Evolutionary conservation across 2,329 filamentous ascomycete genomes (phyloP).

Genomic region (Leptographium lundbergii): DNA sequence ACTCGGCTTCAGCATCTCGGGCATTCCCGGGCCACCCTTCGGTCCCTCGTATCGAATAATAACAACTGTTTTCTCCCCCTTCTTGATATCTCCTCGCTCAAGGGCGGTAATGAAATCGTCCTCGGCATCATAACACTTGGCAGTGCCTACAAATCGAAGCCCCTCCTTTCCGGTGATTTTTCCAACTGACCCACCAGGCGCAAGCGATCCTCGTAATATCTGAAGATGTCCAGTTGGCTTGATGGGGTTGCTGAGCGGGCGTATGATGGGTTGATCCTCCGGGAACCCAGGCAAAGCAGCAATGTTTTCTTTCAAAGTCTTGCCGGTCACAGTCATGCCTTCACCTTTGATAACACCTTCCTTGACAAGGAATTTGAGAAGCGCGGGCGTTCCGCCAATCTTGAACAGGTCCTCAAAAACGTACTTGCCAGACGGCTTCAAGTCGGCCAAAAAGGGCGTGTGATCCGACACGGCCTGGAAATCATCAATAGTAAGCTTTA

Average conservation of each 20-base stretch:
- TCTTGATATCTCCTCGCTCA: conserved; percentile 64
- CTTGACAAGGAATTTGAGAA: conserved; percentile 77
- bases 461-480: conserved; percentile 74
- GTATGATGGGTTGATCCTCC: conserved; percentile 69
- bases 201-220: conserved; percentile 74
- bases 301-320: conserved; percentile 80
- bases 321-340: conserved; percentile 76
- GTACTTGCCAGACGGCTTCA: conserved; percentile 78
- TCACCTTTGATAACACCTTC: conserved; percentile 71
- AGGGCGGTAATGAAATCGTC: conserved; percentile 66
- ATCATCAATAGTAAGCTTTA: conserved; percentile 75
- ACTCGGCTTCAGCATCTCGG: conserved; percentile 87
- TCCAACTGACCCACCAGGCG: conserved; percentile 75
- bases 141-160: conserved; percentile 67
- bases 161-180: conserved; percentile 95
- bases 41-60: conserved; percentile 90
- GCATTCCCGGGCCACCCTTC: conserved; percentile 89
- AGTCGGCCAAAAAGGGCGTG: conserved; percentile 66
- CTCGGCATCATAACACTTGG: conserved; percentile 76
- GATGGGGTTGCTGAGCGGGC: conserved; percentile 69
- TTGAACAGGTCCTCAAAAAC: conserved; percentile 77
- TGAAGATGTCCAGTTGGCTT: conserved; percentile 80
- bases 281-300: conserved; percentile 61
- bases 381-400: conserved; percentile 73
- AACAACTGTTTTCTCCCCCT: conserved; percentile 77